These are phyloP conservation scores for Crotalaria pallida DNA, from an alignment of 306 rosid genomes.

Conservation along the genomic window DNA sequence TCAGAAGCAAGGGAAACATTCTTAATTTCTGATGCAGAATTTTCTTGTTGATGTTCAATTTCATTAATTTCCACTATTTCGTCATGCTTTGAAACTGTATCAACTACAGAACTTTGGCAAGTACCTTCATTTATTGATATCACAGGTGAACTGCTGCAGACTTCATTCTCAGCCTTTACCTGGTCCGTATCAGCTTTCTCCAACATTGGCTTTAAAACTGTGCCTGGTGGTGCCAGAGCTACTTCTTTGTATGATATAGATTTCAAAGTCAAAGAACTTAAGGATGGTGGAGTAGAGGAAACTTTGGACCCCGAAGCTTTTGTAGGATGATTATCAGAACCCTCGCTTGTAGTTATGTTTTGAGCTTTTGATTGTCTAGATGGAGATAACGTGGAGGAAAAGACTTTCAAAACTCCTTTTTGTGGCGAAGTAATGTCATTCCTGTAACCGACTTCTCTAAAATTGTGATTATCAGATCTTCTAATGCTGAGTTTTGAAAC, in stretches of 20 bases:
- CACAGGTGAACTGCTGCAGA: conserved; percentile 15
- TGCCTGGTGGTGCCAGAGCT: conserved; percentile 92
- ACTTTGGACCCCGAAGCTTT: conserved; percentile 43
- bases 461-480: conserved; percentile 31
- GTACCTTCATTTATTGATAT: conserved; percentile 37
- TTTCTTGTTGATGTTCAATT: conserved; percentile 33
- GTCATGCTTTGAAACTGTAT: conserved; percentile 33
- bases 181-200: conserved; percentile 45
- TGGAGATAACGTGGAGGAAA: conserved; percentile 29
- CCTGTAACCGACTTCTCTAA: conserved; percentile 41
- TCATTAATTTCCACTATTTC: conserved; percentile 29
- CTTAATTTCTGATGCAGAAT: conserved; percentile 36
- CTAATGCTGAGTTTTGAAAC: conserved; percentile 48
- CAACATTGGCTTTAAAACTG: conserved; percentile 53
- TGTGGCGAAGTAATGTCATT: conserved; percentile 42
- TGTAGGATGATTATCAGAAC: conserved; percentile 28
- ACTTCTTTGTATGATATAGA: conserved; percentile 94
- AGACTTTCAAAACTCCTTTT: conserved; percentile 36
- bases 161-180: conserved; percentile 41
- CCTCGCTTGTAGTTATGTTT: conserved; percentile 31
- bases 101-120: conserved; percentile 23
- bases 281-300: conserved; percentile 39
- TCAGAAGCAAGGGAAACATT: conserved; percentile 42
- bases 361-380: conserved; percentile 43
- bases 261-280: conserved; percentile 65